These are phyloP conservation scores for Ustilago cynodontis DNA, from an alignment of 1,284 basidiomycete genomes.

Conservation along the genomic window DNA sequence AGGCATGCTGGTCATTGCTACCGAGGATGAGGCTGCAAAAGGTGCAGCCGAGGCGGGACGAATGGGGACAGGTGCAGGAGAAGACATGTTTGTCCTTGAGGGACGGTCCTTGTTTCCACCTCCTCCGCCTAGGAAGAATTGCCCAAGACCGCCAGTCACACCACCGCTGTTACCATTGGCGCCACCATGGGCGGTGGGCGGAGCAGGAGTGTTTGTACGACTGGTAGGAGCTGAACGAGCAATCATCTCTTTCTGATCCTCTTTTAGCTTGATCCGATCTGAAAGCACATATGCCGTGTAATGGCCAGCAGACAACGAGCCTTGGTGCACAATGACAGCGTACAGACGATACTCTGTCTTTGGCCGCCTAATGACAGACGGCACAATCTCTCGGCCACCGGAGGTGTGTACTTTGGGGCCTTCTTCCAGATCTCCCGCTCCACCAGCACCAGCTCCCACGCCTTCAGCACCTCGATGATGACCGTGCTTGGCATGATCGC, in stretches of 20 bases:
- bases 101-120: constrained; percentile 10
- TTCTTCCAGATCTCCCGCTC: constrained; percentile 39
- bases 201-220: constrained; percentile 44
- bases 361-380: constrained; percentile 32
- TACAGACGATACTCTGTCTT: constrained; percentile 66
- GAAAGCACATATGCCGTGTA: constrained; percentile 64
- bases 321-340: constrained; percentile 84
- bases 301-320: constrained; percentile 59
- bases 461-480: background rate
- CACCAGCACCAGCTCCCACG: constrained; percentile 7
- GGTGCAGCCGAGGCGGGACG: constrained; percentile 45
- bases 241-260: constrained; percentile 31
- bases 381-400: constrained; percentile 37
- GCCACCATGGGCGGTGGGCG: background rate
- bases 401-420: constrained; percentile 39
- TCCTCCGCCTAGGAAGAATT: constrained; percentile 33
- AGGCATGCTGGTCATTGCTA: constrained; percentile 27
- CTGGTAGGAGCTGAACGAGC: constrained; percentile 47
- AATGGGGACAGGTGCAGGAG: constrained; percentile 29
- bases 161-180: background rate
- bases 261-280: constrained; percentile 53
- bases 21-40: constrained; percentile 11
- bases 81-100: constrained; percentile 20
- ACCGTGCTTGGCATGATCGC: constrained; percentile 17
- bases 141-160: constrained; percentile 14